Base-by-base conservation (phyloP, 2,329 filamentous ascomycete species). In the Claviceps humidiphila region DNA sequence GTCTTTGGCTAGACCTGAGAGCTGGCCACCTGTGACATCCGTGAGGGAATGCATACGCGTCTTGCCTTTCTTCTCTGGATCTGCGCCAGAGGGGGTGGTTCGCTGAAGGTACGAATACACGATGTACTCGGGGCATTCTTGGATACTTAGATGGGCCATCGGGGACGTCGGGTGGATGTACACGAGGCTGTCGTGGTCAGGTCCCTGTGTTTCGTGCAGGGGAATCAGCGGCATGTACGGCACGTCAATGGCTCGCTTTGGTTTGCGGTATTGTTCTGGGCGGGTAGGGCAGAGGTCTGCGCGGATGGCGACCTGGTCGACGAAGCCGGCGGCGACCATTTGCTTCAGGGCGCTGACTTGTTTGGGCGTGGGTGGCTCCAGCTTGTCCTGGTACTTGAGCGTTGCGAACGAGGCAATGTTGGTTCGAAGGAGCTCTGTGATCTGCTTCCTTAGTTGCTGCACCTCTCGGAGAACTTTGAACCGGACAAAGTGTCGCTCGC, bases 281-380 rank as follows among this genome's bases (percentile, higher is more conserved):
- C 87, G 86, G 13, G 76, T 77, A 0, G 89, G 87, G 0, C 88
- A 77, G n/a, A 89, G 73, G 66, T 98, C 91, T 4, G 87, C 88
- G 55, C 93, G 87, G 59, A 97, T 89, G 46, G 93, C 93, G 42
- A 98, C 79, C 59, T 96, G 87, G 67, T 98, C 93, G 61, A 97
- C 82, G 70, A 96, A 97, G 1, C 91, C 93, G 0, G 89, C 85
- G 0, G 91, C 88, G 22, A 88, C 82, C 70, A 97, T 94, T 64
- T 96, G 88, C 66, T 94, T 95, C 30, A 98, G 74, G 1, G 88
- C 82, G 47, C 83, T 82, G 30, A 94, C 73, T 62, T 89, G 84
- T 58, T 82, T 85, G 6, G 81, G 71, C 0, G 79, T 78, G 0
- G 81, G 81, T 0, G 74, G 73, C 47, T 76, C 72, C 2, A 85